A percentile compares a stretch with the other conserved stretches of the same genome.
phyloP scores from a whole-genome alignment of 129 eudicot species.

The Tanacetum coccineum region DNA sequence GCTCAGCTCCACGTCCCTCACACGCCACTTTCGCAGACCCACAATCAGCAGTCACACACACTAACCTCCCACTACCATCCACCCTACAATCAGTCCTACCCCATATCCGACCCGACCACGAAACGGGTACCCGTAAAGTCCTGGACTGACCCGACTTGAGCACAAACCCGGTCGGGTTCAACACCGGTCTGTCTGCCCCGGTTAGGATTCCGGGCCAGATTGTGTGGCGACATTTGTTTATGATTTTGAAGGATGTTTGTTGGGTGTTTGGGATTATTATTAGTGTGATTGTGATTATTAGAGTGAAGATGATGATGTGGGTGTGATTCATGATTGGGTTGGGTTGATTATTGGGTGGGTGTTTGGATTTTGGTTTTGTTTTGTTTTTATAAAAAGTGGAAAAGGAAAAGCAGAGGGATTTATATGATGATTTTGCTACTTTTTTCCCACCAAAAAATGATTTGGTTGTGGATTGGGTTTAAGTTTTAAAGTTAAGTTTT shows the following conservation, averaged over 20 bases:
- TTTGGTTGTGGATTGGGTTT: neutral
- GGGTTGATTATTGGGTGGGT: neutral
- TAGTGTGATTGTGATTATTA: neutral
- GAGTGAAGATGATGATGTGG: constrained; percentile 2
- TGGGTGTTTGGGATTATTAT: neutral
- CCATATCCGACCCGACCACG: constrained; percentile 97
- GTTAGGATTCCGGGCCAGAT: constrained; percentile 92
- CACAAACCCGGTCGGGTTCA: constrained; percentile 56
- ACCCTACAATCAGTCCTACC: constrained; percentile 58
- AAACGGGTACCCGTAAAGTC: constrained; percentile 48
- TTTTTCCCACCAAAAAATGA: constrained; percentile 4
- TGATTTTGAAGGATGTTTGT: constrained; percentile 61
- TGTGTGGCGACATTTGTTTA: constrained; percentile 69
- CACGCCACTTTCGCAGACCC: constrained; percentile 68
- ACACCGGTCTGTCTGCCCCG: constrained; percentile 53
- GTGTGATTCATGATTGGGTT: neutral
- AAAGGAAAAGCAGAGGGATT: neutral
- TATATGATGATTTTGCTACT: neutral
- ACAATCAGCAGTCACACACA: constrained; percentile 80
- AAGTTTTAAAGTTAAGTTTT: too few relatives aligned
- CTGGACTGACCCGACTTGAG: constrained; percentile 56
- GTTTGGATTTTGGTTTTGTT: neutral
- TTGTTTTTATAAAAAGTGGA: neutral
- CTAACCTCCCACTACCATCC: constrained; percentile 46
- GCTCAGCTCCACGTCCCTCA: constrained; percentile 73